A percentile compares a stretch with the other conserved stretches of the same genome.
phyloP scores from a whole-genome alignment of 768 basidiomycete species.

The Sporobolomyces phaffii region DNA sequence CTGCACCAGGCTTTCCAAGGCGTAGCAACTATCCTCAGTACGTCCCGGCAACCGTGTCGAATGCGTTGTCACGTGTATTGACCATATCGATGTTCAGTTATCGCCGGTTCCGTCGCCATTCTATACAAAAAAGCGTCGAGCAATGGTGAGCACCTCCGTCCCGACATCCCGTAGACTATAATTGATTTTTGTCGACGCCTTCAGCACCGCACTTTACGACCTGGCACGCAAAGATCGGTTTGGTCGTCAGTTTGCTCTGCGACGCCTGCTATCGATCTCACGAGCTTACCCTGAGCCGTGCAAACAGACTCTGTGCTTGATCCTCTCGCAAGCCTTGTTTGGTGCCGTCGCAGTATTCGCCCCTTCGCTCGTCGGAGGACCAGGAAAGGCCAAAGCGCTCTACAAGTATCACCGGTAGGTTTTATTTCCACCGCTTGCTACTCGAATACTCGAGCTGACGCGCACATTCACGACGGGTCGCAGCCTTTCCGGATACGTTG shows the following conservation, averaged over 20 bases:
- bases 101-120: constrained; percentile 31
- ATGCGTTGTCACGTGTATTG: too few species aligned
- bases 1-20: constrained; percentile 38
- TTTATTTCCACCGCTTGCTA: too few species aligned
- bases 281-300: background rate
- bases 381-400: constrained; percentile 20
- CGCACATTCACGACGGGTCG: background rate
- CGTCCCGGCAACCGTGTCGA: too few species aligned
- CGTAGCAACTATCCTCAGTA: constrained; percentile 8
- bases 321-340: constrained; percentile 25
- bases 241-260: constrained; percentile 12
- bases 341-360: constrained; percentile 34
- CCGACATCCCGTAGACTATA: too few species aligned
- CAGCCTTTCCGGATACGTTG: constrained; percentile 37
- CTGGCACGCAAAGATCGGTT: constrained; percentile 35
- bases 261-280: too few species aligned
- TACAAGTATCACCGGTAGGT: constrained; percentile 42
- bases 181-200: too few species aligned
- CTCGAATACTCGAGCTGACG: too few species aligned
- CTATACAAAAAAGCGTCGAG: constrained; percentile 38
- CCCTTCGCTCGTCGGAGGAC: constrained; percentile 32
- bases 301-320: constrained; percentile 16
- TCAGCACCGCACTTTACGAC: constrained; percentile 38
- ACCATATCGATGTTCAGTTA: too few species aligned
- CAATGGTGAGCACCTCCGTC: background rate